Percentiles rank a stretch among this genome's conserved stretches.
phyloP scores from a whole-genome alignment of 768 basidiomycete genomes.

The Lactifluus pinguis region DNA sequence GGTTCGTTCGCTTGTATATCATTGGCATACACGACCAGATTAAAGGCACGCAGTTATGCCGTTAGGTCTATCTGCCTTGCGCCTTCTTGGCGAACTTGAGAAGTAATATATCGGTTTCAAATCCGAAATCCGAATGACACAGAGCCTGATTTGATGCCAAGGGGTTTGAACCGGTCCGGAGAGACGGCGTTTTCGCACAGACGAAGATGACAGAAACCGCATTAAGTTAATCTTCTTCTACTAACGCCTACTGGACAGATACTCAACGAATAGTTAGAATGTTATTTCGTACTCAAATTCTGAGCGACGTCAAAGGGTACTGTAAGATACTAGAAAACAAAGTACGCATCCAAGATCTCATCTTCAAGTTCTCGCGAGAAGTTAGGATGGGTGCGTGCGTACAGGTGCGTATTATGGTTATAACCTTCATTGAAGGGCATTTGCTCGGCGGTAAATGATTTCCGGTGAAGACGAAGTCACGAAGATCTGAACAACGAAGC shows the following conservation, averaged over 20 bases:
- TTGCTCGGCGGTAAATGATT: conserved; percentile 56
- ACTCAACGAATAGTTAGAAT: conserved; percentile 41
- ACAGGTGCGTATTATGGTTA: conserved; percentile 47
- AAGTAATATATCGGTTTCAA: conserved; percentile 98
- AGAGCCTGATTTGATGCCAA: conserved; percentile 89
- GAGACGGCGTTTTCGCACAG: conserved; percentile 87
- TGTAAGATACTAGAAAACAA: conserved; percentile 79
- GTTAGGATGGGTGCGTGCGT: conserved; percentile 89
- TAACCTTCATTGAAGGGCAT: background rate
- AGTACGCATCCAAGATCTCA: conserved; percentile 84
- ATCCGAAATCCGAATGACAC: conserved; percentile 75
- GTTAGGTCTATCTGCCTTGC: conserved; percentile 87
- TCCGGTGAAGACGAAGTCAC: conserved; percentile 55
- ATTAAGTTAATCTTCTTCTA: conserved; percentile 52
- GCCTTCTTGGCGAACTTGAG: conserved; percentile 77
- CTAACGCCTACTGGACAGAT: background rate
- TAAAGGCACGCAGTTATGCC: background rate
- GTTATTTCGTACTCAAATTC: conserved; percentile 81
- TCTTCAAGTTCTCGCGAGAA: conserved; percentile 71
- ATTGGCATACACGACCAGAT: background rate
- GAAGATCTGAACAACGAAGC: conserved; percentile 75
- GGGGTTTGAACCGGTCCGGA: conserved; percentile 92
- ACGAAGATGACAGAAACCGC: conserved; percentile 88
- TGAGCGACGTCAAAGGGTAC: conserved; percentile 84
- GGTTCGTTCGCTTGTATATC: conserved; percentile 32